These are phyloP conservation scores for Claviceps sorghi DNA, from an alignment of 2,329 filamentous ascomycete genomes.

Conservation along the genomic window DNA sequence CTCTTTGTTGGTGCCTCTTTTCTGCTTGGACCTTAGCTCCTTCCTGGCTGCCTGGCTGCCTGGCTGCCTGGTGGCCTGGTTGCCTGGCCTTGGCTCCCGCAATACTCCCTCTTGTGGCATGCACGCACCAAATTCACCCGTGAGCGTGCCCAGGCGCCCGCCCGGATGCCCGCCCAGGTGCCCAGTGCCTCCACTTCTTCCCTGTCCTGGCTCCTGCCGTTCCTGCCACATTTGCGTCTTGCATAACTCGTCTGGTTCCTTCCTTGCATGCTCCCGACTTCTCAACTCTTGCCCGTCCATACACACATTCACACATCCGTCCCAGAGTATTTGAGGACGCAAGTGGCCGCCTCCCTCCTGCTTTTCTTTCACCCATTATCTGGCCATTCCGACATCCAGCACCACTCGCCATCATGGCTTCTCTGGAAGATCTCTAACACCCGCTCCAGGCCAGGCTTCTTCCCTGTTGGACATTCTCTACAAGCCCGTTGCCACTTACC, in stretches of 20 bases:
- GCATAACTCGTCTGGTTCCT: background rate
- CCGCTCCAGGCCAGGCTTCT: conserved; percentile 6
- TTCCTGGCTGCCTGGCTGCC: no score
- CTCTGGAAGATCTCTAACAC: conserved; percentile 7
- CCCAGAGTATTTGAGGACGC: conserved; percentile 7
- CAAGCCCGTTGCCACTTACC: conserved; percentile 2
- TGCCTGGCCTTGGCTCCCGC: background rate
- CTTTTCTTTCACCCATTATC: conserved; percentile 3
- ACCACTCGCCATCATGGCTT: conserved; percentile 5
- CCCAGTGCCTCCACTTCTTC: background rate
- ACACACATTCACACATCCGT: background rate
- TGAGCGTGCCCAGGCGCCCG: background rate
- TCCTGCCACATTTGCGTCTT: background rate
- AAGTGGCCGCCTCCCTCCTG: conserved; percentile 4
- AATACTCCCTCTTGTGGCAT: background rate
- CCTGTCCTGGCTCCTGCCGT: background rate
- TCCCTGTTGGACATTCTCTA: conserved; percentile 6
- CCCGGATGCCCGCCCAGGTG: background rate
- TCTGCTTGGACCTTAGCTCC: no score
- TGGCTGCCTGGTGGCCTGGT: no score
- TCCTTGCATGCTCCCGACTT: background rate
- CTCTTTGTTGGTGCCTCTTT: no score
- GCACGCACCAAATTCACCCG: background rate
- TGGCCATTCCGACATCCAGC: conserved; percentile 5
- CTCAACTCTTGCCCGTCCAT: background rate